Conservation (phyloP, 148 eudicot genomes). For the Cornus kousa region DNA sequence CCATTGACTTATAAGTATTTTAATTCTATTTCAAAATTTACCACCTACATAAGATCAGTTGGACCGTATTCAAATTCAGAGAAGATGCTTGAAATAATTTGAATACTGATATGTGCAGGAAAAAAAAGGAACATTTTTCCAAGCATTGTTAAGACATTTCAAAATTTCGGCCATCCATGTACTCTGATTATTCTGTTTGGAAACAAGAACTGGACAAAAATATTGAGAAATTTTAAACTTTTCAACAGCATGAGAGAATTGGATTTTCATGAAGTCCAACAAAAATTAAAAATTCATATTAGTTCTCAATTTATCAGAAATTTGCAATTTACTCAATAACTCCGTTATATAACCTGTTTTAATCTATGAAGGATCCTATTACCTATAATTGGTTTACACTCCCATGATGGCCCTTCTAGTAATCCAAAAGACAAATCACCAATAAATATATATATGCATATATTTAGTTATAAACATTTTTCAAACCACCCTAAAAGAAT, state of each 20-base stretch:
- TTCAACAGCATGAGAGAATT: too few relatives aligned
- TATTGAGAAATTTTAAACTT: too few relatives aligned
- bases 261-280: too few relatives aligned
- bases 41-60: not conserved
- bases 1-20: not conserved
- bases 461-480: too few relatives aligned
- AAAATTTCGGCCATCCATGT: not conserved
- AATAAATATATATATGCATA: too few relatives aligned
- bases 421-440: not conserved
- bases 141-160: not conserved
- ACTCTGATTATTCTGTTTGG: not conserved
- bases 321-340: too few relatives aligned
- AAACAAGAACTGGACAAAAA: not conserved
- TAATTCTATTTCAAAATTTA: not conserved
- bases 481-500: not conserved
- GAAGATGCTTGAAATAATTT: not conserved
- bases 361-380: too few relatives aligned
- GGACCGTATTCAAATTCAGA: not conserved
- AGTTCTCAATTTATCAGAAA: too few relatives aligned
- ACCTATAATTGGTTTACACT: not conserved
- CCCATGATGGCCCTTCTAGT: not conserved
- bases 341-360: too few relatives aligned
- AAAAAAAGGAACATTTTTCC: not conserved
- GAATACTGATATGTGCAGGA: not conserved
- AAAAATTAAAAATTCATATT: too few relatives aligned